Conservation (phyloP, 768 basidiomycete species). For the Nidularia sp. region DNA sequence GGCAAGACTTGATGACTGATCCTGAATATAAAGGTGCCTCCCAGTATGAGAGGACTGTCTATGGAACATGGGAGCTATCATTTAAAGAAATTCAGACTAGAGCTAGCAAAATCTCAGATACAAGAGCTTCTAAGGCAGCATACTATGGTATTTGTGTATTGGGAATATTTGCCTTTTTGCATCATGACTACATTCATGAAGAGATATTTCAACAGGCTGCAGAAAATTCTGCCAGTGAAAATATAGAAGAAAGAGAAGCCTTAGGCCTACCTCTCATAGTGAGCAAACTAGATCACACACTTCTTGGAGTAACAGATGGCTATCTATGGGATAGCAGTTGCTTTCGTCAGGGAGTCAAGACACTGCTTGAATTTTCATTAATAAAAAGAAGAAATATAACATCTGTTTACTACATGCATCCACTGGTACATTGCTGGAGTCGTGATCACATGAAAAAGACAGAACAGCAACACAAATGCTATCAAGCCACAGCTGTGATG, state of each 20-base stretch:
- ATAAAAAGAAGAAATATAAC: background rate
- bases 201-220: background rate
- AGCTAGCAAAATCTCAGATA: conserved; percentile 1
- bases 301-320: background rate
- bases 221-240: background rate
- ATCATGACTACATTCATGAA: background rate
- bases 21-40: conserved; percentile 3
- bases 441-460: background rate
- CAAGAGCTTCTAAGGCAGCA: background rate
- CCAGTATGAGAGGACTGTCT: conserved; percentile 5
- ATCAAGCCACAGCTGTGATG: background rate
- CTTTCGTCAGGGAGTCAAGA: background rate
- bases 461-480: background rate
- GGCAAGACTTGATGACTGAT: conserved; percentile 5
- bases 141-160: conserved; percentile 8
- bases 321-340: background rate
- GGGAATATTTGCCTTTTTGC: conserved; percentile 3
- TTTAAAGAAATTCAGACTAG: conserved; percentile 6
- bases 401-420: background rate
- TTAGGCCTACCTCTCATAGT: background rate
- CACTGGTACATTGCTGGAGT: background rate
- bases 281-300: background rate
- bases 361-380: background rate
- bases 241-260: background rate
- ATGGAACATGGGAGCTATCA: conserved; percentile 9